These are phyloP conservation scores for Adansonia grandidieri DNA, from an alignment of 441 rosid species.

Conservation along the genomic window DNA sequence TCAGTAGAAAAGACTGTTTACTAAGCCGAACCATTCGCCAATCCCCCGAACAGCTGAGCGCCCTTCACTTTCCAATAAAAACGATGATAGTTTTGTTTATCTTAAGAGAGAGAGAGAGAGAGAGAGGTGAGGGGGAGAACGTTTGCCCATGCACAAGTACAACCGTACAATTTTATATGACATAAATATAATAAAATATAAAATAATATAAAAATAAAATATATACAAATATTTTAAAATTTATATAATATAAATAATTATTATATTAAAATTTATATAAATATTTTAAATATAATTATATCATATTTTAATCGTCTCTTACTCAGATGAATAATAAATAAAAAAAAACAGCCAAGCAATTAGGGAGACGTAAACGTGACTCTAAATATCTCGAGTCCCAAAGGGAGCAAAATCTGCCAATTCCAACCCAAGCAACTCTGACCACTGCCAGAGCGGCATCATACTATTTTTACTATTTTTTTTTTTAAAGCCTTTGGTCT, in stretches of 20 bases:
- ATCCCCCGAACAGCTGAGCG: not conserved
- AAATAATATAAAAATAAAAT: no score
- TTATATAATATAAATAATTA: no score
- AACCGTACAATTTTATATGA: no score
- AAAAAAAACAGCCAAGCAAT: not conserved
- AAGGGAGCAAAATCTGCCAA: not conserved
- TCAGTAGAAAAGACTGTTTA: not conserved
- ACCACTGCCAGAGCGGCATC: not conserved
- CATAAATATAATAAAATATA: no score
- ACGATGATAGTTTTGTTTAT: not conserved
- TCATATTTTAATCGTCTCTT: no score
- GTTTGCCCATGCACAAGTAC: no score
- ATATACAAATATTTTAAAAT: no score
- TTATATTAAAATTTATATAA: no score
- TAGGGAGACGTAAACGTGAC: not conserved
- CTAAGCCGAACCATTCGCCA: no score
- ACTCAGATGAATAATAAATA: no score
- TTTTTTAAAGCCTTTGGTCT: not conserved
- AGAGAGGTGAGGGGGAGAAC: not conserved
- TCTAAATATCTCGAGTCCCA: not conserved
- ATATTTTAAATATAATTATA: no score
- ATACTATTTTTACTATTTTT: no score
- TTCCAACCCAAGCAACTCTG: not conserved
- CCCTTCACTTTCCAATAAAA: conserved; percentile 3
- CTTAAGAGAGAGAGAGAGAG: not conserved